Base-by-base conservation (phyloP, 306 rosid species). In the Rosa persica region DNA sequence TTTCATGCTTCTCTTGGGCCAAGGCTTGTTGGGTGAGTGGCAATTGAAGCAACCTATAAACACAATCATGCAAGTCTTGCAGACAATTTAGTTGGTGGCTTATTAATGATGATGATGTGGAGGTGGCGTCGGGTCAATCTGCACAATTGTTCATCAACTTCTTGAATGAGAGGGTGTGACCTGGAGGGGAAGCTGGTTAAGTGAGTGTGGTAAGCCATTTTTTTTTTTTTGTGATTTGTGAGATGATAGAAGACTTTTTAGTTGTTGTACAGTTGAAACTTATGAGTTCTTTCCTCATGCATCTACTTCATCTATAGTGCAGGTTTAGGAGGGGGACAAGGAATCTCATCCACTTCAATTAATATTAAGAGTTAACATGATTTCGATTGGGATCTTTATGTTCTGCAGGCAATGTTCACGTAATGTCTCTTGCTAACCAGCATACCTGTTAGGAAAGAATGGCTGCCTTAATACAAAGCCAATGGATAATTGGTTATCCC, bases 121-220 rank as follows among this genome's bases (percentile, higher is more conserved):
- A 44, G 19, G 48, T 38, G 52, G 67, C 78, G 39, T 70, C 57
- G 1, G 81, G 62, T 55, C 72, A 85, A 25, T 46, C 78, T 74
- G 75, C 73, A 47, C 62, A 76, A 72, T 5, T 48, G 84, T 19
- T 43, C 78, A 0, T 81, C 68, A 13, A 71, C 77, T 52, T 85
- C 64, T n/a, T 60, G 34, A 58, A 78, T 1, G 6, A 85, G 23
- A 1, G 85, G 88, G 27, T 81, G 88, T 46, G 60, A 78, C 83
- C 71, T 62, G 0, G 88, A 74, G 30, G 88, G 88, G 55, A 81
- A 70, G 61, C 85, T 85, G 78, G 78, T 78, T 0, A 83, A 85
- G 5, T 79, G 85, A 75, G 52, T 47, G 39, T 85, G 76, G 44
- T 22, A 64, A 64, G 73, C 55, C 70, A 54, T 78, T 25, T 19